These are phyloP conservation scores for Hansenula lynferdii DNA, from an alignment of 1,139 yeast species.

Conservation along the genomic window DNA sequence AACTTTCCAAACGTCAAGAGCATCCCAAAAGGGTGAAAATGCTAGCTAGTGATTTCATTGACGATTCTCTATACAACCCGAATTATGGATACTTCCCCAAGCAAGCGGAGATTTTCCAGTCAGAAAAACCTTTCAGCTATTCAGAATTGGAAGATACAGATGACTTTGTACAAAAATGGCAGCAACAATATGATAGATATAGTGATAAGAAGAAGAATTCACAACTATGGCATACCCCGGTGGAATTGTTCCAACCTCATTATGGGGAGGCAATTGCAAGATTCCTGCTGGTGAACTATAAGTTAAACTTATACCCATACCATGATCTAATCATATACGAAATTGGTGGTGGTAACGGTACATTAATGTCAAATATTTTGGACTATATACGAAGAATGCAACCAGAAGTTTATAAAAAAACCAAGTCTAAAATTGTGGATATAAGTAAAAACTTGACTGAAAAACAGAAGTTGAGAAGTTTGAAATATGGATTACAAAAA, in stretches of 20 bases:
- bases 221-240: slow-evolving; percentile 90
- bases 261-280: slow-evolving; percentile 85
- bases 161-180: slow-evolving; percentile 68
- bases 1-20: slow-evolving; percentile 35
- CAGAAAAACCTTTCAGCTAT: slow-evolving; percentile 57
- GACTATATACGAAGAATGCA: slow-evolving; percentile 57
- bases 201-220: slow-evolving; percentile 32
- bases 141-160: slow-evolving; percentile 56
- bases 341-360: slow-evolving; percentile 91
- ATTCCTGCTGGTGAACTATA: slow-evolving; percentile 65
- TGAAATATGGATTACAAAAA: slow-evolving; percentile 17
- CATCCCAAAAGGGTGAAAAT: slow-evolving; percentile 66
- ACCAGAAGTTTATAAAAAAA: slow-evolving; percentile 67
- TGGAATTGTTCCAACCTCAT: slow-evolving; percentile 76
- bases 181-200: slow-evolving; percentile 56
- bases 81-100: slow-evolving; percentile 76
- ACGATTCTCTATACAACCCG: slow-evolving; percentile 80
- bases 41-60: slow-evolving; percentile 75
- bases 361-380: slow-evolving; percentile 74
- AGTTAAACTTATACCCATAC: slow-evolving; percentile 60
- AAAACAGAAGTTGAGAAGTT: slow-evolving; percentile 40
- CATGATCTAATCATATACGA: slow-evolving; percentile 71
- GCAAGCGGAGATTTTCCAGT: slow-evolving; percentile 73
- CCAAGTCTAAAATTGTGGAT: slow-evolving; percentile 73
- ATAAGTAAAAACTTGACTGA: slow-evolving; percentile 65